Evolutionary conservation across 2,329 filamentous ascomycete genomes (phyloP).

Genomic region (Cladosporium sp.): DNA sequence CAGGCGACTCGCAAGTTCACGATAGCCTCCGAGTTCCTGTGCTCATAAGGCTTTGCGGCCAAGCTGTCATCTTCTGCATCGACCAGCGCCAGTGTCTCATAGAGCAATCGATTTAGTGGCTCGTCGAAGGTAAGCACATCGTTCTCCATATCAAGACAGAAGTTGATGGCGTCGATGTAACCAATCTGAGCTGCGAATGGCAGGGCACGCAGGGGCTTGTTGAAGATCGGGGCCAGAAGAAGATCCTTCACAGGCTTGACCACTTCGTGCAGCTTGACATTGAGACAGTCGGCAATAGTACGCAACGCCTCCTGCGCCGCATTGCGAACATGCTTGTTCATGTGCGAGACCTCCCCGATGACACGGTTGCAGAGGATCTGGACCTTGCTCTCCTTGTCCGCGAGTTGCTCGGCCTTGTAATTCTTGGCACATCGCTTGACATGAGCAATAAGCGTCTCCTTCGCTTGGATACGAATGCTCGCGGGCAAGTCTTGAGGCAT

Average conservation of each 20-base stretch:
- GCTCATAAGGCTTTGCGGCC: constrained; percentile 88
- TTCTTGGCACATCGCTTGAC: constrained; percentile 76
- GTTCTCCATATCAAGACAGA: constrained; percentile 83
- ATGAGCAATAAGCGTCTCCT: constrained; percentile 70
- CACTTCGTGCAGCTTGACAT: constrained; percentile 79
- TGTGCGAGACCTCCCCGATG: constrained; percentile 84
- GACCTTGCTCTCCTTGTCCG: constrained; percentile 62
- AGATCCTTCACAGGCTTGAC: constrained; percentile 87
- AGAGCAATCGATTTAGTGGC: constrained; percentile 79
- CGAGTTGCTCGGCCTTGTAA: constrained; percentile 73
- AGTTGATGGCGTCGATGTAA: constrained; percentile 96
- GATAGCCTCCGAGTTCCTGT: constrained; percentile 92
- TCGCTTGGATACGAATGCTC: constrained; percentile 77
- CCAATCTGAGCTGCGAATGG: constrained; percentile 96
- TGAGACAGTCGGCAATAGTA: constrained; percentile 73
- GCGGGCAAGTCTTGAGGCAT: constrained; percentile 93
- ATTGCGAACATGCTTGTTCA: constrained; percentile 91
- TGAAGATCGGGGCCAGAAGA: constrained; percentile 86
- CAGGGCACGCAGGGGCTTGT: constrained; percentile 86
- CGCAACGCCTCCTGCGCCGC: constrained; percentile 78
- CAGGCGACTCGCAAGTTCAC: constrained; percentile 89
- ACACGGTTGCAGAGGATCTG: constrained; percentile 78
- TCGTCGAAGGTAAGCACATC: constrained; percentile 92
- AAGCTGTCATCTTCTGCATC: constrained; percentile 93
- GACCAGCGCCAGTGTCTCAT: constrained; percentile 89